phyloP scores from a whole-genome alignment of 2,329 filamentous ascomycete species.

The Fusarium musae region DNA sequence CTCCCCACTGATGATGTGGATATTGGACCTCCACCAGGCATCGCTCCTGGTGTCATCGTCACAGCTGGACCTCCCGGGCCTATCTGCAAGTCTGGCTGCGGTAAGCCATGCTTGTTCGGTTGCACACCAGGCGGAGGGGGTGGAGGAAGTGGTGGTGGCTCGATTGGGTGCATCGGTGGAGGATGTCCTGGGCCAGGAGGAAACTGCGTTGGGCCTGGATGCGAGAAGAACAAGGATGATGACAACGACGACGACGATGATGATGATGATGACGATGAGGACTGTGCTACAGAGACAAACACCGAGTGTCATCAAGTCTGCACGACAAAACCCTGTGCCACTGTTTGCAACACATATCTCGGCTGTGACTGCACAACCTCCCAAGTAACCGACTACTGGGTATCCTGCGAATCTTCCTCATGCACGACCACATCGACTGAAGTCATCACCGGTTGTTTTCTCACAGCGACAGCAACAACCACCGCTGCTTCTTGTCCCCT shows the following conservation, averaged over 20 bases:
- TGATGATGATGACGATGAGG: conserved; percentile 4
- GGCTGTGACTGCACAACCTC: conserved; percentile 23
- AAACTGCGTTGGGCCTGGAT: conserved; percentile 15
- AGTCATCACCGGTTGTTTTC: conserved; percentile 12
- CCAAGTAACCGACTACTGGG: conserved; percentile 19
- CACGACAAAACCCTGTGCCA: conserved; percentile 6
- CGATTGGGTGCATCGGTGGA: conserved; percentile 1
- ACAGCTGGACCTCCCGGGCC: conserved; percentile 2
- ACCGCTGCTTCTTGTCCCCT: neutral
- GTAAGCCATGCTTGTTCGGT: conserved; percentile 4
- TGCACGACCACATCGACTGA: conserved; percentile 7
- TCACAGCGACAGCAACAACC: conserved; percentile 14
- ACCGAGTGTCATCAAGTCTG: conserved; percentile 23
- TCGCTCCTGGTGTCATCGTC: conserved; percentile 10
- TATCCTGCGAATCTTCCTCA: conserved; percentile 10
- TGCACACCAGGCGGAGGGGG: conserved; percentile 6
- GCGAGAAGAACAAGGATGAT: neutral
- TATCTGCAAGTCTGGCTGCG: conserved; percentile 15
- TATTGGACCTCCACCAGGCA: conserved; percentile 12
- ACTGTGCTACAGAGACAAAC: conserved; percentile 24
- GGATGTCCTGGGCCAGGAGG: conserved; percentile 13
- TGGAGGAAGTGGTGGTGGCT: conserved; percentile 7
- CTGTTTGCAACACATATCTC: conserved; percentile 20
- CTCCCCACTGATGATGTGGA: conserved; percentile 7
- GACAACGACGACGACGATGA: neutral